A percentile compares a stretch with the other conserved stretches of the same genome.
phyloP scores from a whole-genome alignment of 192 early-diverging fungal species.

The Phlyctochytrium arcticum region DNA sequence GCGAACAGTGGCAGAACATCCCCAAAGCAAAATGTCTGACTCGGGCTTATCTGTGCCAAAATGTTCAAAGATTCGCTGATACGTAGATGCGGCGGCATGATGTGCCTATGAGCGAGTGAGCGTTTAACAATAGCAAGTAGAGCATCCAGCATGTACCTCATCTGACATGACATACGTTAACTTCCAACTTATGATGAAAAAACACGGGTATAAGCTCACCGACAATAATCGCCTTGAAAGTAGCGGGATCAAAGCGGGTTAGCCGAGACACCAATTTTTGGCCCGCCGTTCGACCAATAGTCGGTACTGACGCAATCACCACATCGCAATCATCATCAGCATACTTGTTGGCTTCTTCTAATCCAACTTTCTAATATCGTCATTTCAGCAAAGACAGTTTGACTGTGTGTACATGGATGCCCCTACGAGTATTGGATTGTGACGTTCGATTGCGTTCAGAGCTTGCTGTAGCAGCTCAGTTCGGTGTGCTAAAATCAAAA shows the following conservation, averaged over 20 bases:
- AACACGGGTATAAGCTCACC: slow-evolving; percentile 51
- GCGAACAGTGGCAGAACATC: slow-evolving; percentile 86
- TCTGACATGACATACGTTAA: no score
- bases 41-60: slow-evolving; percentile 50
- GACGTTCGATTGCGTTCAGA: slow-evolving; percentile 54
- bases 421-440: slow-evolving; percentile 55
- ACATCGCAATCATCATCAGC: slow-evolving; percentile 64
- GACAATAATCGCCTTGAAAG: slow-evolving; percentile 87
- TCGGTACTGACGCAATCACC: slow-evolving; percentile 50
- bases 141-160: no score
- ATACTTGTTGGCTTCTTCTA: slow-evolving; percentile 41
- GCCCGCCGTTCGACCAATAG: neutral
- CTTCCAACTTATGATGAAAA: no score
- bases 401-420: no score
- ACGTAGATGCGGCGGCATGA: slow-evolving; percentile 79
- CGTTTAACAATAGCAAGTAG: no score
- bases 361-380: slow-evolving; percentile 3
- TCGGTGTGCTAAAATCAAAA: slow-evolving; percentile 83
- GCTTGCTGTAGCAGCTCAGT: slow-evolving; percentile 87
- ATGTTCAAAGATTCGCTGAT: slow-evolving; percentile 65
- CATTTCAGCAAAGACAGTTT: neutral
- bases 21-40: slow-evolving; percentile 74
- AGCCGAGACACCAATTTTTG: slow-evolving; percentile 43
- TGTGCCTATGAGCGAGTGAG: slow-evolving; percentile 81
- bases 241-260: slow-evolving; percentile 59